phyloP scores from a whole-genome alignment of 352 stramenopile genomes.

The Globisporangium lucens region DNA sequence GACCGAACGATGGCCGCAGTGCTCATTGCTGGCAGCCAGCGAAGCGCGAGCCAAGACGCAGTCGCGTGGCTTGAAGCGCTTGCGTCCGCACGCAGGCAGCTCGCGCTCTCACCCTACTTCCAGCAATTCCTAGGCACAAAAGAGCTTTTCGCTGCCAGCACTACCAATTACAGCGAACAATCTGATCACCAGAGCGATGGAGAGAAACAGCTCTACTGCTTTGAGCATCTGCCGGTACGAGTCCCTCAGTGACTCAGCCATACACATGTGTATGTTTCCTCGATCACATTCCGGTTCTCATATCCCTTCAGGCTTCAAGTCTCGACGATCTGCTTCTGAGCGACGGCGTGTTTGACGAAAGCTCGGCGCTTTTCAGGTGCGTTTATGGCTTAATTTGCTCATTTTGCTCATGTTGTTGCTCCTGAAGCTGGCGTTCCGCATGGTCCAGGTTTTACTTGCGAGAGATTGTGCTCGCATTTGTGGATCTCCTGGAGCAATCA shows the following conservation, averaged over 20 bases:
- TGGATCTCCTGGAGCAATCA: constrained; percentile 30
- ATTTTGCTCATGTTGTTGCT: not conserved
- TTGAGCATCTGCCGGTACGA: constrained; percentile 5
- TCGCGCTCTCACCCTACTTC: constrained; percentile 6
- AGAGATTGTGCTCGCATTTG: constrained; percentile 23
- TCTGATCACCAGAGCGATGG: not conserved
- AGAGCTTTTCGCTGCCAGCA: not conserved
- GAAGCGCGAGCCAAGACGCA: not conserved
- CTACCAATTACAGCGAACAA: not conserved
- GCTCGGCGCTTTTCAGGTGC: constrained; percentile 7
- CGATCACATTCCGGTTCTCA: not conserved
- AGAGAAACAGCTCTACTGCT: constrained; percentile 7
- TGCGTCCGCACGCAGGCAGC: not conserved
- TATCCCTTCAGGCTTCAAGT: not conserved
- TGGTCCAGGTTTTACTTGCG: constrained; percentile 8
- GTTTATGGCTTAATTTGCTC: not conserved
- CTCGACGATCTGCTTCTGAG: constrained; percentile 5
- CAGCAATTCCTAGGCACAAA: constrained; percentile 10
- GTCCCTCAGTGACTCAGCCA: not conserved
- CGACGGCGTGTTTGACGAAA: constrained; percentile 6
- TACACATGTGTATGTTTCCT: not conserved
- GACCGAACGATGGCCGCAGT: constrained; percentile 2
- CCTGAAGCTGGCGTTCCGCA: not conserved
- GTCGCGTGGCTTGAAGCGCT: constrained; percentile 1
- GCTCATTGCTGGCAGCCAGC: constrained; percentile 1